Conservation (phyloP, 2,329 filamentous ascomycete species). For the Triangularia setosa region DNA sequence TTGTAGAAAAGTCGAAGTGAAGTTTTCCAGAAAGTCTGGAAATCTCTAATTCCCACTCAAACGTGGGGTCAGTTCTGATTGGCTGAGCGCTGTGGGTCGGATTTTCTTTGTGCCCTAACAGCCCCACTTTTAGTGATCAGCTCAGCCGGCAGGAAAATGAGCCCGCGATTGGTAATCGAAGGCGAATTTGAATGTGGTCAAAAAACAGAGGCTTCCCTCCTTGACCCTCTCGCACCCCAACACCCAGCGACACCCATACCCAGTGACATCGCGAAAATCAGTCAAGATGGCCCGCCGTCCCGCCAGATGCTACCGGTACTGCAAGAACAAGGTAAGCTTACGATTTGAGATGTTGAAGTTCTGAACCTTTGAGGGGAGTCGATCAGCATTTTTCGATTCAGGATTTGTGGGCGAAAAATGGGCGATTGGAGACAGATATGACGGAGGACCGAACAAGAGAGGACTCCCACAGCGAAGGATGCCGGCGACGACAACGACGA, state of each 20-base stretch:
- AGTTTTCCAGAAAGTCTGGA: conserved; percentile 13
- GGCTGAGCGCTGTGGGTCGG: conserved; percentile 20
- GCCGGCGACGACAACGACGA: neutral
- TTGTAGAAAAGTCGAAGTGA: conserved; percentile 9
- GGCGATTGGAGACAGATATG: neutral
- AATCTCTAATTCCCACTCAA: conserved; percentile 6
- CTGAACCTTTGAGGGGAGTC: neutral
- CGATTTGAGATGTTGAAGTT: neutral
- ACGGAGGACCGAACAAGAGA: neutral
- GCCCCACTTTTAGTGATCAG: conserved; percentile 28
- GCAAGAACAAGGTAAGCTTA: conserved; percentile 96
- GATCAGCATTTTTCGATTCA: neutral
- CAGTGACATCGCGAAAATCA: conserved; percentile 53
- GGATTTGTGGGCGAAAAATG: conserved; percentile 7
- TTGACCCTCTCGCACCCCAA: conserved; percentile 36
- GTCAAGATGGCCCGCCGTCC: conserved; percentile 99
- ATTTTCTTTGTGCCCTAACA: conserved; percentile 33
- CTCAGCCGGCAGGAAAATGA: conserved; percentile 48
- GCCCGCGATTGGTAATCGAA: conserved; percentile 39
- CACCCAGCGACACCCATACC: conserved; percentile 33
- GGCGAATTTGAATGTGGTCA: conserved; percentile 29
- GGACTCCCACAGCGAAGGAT: neutral
- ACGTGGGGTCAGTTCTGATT: conserved; percentile 23
- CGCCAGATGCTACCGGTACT: conserved; percentile 99
- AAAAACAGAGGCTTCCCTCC: conserved; percentile 31